Evolutionary conservation across 2,329 filamentous ascomycete species (phyloP).

Genomic region (Talaromyces funiculosus): DNA sequence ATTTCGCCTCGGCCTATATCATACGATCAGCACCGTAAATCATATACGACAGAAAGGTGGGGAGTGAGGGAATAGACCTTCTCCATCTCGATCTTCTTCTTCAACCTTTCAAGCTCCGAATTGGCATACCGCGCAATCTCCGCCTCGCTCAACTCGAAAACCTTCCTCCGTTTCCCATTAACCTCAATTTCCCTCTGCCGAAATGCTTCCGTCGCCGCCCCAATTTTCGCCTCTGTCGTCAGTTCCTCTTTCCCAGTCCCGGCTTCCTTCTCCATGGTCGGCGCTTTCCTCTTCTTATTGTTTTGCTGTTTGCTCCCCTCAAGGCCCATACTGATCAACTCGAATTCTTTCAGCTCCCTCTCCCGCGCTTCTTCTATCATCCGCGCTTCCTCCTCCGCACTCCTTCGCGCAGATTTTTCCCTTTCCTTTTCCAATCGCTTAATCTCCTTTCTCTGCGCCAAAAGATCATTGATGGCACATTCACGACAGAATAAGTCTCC

Average conservation of each 20-base stretch:
- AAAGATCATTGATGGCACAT: slow-evolving; percentile 85
- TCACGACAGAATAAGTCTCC: slow-evolving; percentile 95
- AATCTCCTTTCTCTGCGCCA: slow-evolving; percentile 86
- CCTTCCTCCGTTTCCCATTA: slow-evolving; percentile 60
- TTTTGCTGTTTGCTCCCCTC: slow-evolving; percentile 24
- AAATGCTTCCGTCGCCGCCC: slow-evolving; percentile 23
- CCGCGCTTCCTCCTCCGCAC: slow-evolving; percentile 53
- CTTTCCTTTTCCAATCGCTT: slow-evolving; percentile 67
- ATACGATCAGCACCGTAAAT: not conserved
- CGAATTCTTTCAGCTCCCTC: slow-evolving; percentile 73
- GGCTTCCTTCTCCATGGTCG: slow-evolving; percentile 21
- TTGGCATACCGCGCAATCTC: slow-evolving; percentile 65
- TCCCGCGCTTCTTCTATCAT: slow-evolving; percentile 65
- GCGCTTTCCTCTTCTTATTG: slow-evolving; percentile 22
- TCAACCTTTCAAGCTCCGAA: slow-evolving; percentile 64
- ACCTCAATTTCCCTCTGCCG: slow-evolving; percentile 35
- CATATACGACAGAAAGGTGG: not conserved
- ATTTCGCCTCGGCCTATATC: slow-evolving; percentile 51
- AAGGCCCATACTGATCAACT: slow-evolving; percentile 70
- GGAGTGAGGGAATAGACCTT: slow-evolving; percentile 45
- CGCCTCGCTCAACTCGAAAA: slow-evolving; percentile 73
- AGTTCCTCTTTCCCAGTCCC: slow-evolving; percentile 5
- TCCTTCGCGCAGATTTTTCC: slow-evolving; percentile 57
- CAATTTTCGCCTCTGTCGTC: slow-evolving; percentile 20
- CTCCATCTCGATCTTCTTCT: slow-evolving; percentile 66